phyloP scores from a whole-genome alignment of 495 filamentous ascomycete species.

The Aspergillus conjunctus region DNA sequence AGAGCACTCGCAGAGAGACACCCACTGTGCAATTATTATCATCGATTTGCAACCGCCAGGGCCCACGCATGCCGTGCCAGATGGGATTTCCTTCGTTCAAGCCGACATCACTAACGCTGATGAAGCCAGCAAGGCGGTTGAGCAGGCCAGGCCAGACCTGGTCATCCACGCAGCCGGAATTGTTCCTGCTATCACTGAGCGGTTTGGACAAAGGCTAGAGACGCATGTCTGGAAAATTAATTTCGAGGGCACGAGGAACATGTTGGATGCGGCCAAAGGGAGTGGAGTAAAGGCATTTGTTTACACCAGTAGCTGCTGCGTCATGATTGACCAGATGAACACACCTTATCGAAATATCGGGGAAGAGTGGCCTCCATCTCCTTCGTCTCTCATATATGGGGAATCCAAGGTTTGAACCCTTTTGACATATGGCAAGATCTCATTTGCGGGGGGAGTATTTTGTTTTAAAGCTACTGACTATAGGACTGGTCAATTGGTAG shows the following conservation, averaged over 20 bases:
- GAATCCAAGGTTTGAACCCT: constrained; percentile 54
- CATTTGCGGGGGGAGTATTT: not conserved
- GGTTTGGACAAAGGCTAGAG: constrained; percentile 43
- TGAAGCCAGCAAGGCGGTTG: constrained; percentile 34
- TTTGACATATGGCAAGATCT: constrained; percentile 5
- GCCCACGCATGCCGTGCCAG: constrained; percentile 33
- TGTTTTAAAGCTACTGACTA: constrained; percentile 22
- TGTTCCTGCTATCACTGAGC: constrained; percentile 43
- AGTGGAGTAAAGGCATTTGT: constrained; percentile 57
- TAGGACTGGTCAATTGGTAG: constrained; percentile 29
- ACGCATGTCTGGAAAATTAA: constrained; percentile 51
- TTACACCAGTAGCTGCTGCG: constrained; percentile 59
- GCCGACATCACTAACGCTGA: constrained; percentile 41
- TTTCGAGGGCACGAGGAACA: constrained; percentile 59
- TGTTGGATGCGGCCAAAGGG: constrained; percentile 52
- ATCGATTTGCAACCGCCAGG: constrained; percentile 44
- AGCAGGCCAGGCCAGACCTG: constrained; percentile 39
- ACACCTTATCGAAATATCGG: constrained; percentile 55
- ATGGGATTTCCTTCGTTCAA: constrained; percentile 33
- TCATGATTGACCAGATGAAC: constrained; percentile 56
- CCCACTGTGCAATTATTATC: constrained; percentile 47
- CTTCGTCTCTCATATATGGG: constrained; percentile 56
- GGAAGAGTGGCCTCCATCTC: constrained; percentile 53
- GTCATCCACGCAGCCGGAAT: constrained; percentile 52
- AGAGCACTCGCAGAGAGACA: constrained; percentile 45